Conservation (phyloP, 1,284 basidiomycete species). For the Wolfiporia cocos region DNA sequence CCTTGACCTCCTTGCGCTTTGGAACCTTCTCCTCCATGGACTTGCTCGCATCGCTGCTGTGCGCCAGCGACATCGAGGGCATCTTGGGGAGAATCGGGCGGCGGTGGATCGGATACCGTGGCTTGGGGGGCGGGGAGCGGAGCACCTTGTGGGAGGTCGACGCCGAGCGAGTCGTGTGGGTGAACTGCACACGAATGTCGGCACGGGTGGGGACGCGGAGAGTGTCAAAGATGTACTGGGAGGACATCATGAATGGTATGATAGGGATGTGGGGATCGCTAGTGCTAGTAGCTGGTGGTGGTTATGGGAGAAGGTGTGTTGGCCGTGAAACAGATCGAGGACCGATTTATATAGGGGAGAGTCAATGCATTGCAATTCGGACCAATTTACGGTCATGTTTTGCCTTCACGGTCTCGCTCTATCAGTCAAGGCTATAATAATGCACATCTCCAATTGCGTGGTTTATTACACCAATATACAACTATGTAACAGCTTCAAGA, state of each 20-base stretch:
- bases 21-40: background rate
- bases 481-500: too few relatives aligned
- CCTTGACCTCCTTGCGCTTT: constrained; percentile 1
- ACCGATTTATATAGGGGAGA: background rate
- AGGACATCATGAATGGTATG: background rate
- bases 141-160: background rate
- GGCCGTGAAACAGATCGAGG: background rate
- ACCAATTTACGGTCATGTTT: too few relatives aligned
- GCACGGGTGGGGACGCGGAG: background rate
- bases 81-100: too few relatives aligned
- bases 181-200: background rate
- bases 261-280: background rate
- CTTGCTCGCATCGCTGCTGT: background rate
- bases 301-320: background rate
- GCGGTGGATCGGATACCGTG: too few relatives aligned
- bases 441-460: too few relatives aligned
- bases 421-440: too few relatives aligned
- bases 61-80: background rate
- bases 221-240: background rate
- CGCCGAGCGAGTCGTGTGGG: background rate
- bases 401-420: too few relatives aligned
- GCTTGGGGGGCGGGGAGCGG: background rate
- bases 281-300: background rate
- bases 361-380: too few relatives aligned
- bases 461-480: too few relatives aligned